Base-by-base conservation (phyloP, 331 rosid genomes). In the Saraca asoca region DNA sequence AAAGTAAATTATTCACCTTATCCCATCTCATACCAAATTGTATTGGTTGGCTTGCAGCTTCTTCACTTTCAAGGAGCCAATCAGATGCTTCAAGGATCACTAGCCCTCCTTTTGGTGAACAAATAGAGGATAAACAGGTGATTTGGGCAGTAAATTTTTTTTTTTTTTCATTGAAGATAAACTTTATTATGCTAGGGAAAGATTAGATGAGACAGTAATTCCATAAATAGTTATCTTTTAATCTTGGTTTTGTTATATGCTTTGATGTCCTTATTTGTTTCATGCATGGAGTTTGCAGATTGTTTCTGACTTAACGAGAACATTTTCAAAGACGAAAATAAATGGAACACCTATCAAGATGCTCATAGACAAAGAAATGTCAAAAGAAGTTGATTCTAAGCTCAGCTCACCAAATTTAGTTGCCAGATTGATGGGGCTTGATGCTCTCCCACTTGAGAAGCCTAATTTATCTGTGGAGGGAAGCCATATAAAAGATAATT, bases 351-450 rank as follows among this genome's bases (percentile, higher is more conserved):
- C 85, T 20, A 88, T 88, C 78, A 90, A 90, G 77, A 81, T 88
- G 88, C 88, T 82, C 74, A 78, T 90, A 81, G 89, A 81, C 77
- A 96, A 83, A 75, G 90, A 90, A 81, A 88, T 94, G 96, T 81
- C 87, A 20, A 88, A 83, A 85, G 95, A 82, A 60, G 64, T 77
- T 35, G 80, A 75, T 54, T 81, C 81, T 56, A 94, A 68, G 73
- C 81, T 70, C 55, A 75, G 74, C 34, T 81, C 90, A 35, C 83
- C 97, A 52, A 94, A 90, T 67, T 81, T 88, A 54, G 96, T 94
- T 69, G 99, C 99, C 66, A 88, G 85, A 79, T 78, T 90, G 77
- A 94, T 90, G 99, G 99, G 97, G 69, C 93, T 94, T 71, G 99
- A 94, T 48, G 41, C 85, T 74, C 75, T 88, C 51, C 92, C 95